Conservation (phyloP, 108 stramenopile genomes). For the Nitzschia inconspicua region DNA sequence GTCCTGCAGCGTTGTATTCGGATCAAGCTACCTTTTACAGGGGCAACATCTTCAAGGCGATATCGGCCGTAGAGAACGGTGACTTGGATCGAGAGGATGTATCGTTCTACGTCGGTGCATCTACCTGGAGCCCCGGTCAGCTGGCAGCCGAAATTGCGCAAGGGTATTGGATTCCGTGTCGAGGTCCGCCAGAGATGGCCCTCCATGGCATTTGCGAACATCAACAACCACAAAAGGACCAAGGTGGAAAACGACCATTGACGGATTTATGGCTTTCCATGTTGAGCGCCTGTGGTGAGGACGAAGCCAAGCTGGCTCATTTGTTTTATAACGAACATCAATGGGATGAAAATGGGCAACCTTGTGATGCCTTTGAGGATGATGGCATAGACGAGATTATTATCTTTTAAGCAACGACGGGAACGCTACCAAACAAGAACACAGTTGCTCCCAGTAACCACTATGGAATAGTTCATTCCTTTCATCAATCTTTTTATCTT, state of each 20-base stretch:
- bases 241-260: constrained; percentile 35
- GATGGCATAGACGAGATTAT: constrained; percentile 6
- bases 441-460: background rate
- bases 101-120: constrained; percentile 76
- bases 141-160: constrained; percentile 72
- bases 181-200: constrained; percentile 66
- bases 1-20: constrained; percentile 26
- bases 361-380: constrained; percentile 29
- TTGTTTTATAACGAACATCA: constrained; percentile 37
- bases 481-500: too few relatives aligned
- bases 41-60: constrained; percentile 68
- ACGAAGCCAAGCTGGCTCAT: constrained; percentile 68
- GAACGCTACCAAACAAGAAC: too few relatives aligned
- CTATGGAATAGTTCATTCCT: background rate
- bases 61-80: constrained; percentile 54
- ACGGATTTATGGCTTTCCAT: constrained; percentile 81
- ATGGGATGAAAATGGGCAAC: constrained; percentile 19
- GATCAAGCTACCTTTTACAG: constrained; percentile 57
- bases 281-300: constrained; percentile 70
- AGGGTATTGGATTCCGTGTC: constrained; percentile 78
- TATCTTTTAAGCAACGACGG: constrained; percentile 10
- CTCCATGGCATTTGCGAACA: constrained; percentile 65
- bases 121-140: constrained; percentile 73
- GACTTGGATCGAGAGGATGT: constrained; percentile 58
- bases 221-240: constrained; percentile 14